Base-by-base conservation (phyloP, 176 grass and related monocot species). In the Oryza nivara region DNA sequence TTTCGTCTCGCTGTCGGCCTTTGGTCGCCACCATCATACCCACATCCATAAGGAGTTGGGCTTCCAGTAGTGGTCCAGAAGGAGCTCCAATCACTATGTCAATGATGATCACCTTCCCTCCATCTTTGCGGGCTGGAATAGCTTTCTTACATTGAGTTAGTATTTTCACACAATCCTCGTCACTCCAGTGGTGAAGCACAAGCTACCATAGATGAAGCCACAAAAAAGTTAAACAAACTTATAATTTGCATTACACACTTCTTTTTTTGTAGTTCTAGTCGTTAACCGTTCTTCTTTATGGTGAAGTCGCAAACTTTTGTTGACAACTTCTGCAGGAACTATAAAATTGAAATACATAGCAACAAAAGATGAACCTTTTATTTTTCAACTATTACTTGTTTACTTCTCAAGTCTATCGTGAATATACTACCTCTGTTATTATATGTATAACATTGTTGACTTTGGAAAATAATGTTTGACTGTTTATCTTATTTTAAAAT, bases 151-250 rank as follows among this genome's bases (percentile, higher is more conserved):
- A 80, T 16, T 47, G 68, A 40, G 40, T 64, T 1, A 91, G 79
- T 23, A 91, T 85, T 68, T 88, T 91, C 38, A 85, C 61, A 4
- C 81, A 88, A 40, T 89, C 76, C 20, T 80, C 87, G 28, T 89
- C 87, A 12, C 54, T 76, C 88, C 82, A 89, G 66, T 85, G 74
- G 10, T 89, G 82, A 7, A 89, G 82, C 26, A 90, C 73, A 51
- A 69, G 15, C 86, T 88, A 26, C 8, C 32, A 34, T 1, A 16
- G 9, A 73, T 40, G 41, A 30, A 8, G 5, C 10, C 1, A 2
- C 34, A 65, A 46, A 4, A 17, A 88, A 22, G 26, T 15, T 6
- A 15, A 8, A 8, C 0, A 6, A 6, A 32, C 13, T 0, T 1
- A 45, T 1, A 58, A 11, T 67, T 5, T 5, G 14, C 30, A 13